Base-by-base conservation (phyloP, 2,329 filamentous ascomycete species). In the Neonectria magnoliae region DNA sequence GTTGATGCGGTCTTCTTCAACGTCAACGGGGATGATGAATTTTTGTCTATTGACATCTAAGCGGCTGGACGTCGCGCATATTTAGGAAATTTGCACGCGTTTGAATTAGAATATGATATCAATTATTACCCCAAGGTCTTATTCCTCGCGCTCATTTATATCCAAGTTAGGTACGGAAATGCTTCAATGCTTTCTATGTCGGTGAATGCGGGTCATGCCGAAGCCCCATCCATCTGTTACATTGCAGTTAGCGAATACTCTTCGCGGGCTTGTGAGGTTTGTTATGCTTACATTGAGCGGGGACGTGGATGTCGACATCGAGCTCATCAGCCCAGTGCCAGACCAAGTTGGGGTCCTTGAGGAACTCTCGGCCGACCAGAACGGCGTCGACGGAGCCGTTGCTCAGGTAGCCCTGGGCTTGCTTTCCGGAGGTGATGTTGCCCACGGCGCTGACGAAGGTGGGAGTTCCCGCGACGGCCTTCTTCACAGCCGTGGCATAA, bases 401-500 rank as follows among this genome's bases (percentile, higher is more conserved):
- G 4, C 77, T 75, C 31, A 88, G 61, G 13, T 87, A 71, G 5
- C 82, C 78, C 66, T 86, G 79, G 0, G 85, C 85, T 36, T 82
- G 76, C 31, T 71, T 77, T 0, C 79, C 84, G 9, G 65, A 77
- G 0, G 71, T 79, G 62, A 86, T 85, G 52, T 71, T 77, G 1
- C 84, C 84, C 0, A 87, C 84, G 0, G 83, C 76, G 1, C 77
- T 74, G 18, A 84, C 79, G 2, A 76, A 27, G 57, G 79, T 31
- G 4, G 51, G 52, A 48, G 76, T 90, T 62, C 90, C 87, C 0
- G 88, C 89, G 9, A 93, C 86, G 10, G 85, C 89, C 72, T 89
- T 84, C 81, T 92, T 93, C 48, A 93, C 65, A 0, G 75, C 85
- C 65, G 88, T 86, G 0, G 92, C 88, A 69, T 92, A 90, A 0